These are phyloP conservation scores for Lactifluus volemus DNA, from an alignment of 768 basidiomycete genomes.

Conservation along the genomic window DNA sequence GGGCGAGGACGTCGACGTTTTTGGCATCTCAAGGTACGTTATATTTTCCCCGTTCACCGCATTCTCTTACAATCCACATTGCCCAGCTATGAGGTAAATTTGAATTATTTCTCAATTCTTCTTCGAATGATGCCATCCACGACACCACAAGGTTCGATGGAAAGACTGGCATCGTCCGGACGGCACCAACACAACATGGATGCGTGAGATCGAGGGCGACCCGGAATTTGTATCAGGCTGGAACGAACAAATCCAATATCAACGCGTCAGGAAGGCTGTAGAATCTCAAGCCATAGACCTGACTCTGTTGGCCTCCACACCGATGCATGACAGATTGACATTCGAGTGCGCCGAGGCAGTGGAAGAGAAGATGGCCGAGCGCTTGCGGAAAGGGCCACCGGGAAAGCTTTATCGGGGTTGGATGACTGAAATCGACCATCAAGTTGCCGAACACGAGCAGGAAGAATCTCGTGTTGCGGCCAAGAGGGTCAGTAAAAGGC, in stretches of 20 bases:
- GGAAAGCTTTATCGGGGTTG: slow-evolving; percentile 1
- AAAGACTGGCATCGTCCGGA: slow-evolving; percentile 15
- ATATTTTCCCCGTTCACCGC: background rate
- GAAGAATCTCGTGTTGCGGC: background rate
- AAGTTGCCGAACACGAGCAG: background rate
- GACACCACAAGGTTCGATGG: slow-evolving; percentile 14
- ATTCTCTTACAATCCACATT: background rate
- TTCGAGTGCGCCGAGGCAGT: slow-evolving; percentile 14
- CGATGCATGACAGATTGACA: slow-evolving; percentile 14
- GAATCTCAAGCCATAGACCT: slow-evolving; percentile 13
- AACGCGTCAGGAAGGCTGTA: background rate
- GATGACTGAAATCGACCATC: slow-evolving; percentile 2
- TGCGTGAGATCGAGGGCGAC: slow-evolving; percentile 2
- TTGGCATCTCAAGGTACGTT: slow-evolving; percentile 12
- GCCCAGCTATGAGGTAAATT: slow-evolving; percentile 15
- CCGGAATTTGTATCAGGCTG: slow-evolving; percentile 1
- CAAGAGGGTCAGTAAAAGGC: background rate
- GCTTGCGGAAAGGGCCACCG: background rate
- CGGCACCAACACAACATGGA: slow-evolving; percentile 19
- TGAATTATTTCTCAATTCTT: background rate
- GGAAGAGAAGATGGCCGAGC: slow-evolving; percentile 11
- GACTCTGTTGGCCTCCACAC: background rate
- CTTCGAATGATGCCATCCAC: no score
- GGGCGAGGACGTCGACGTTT: slow-evolving; percentile 18
- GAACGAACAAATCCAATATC: slow-evolving; percentile 1